phyloP scores from a whole-genome alignment of 2,329 filamentous ascomycete genomes.

The Magnaporthiopsis incrustans region DNA sequence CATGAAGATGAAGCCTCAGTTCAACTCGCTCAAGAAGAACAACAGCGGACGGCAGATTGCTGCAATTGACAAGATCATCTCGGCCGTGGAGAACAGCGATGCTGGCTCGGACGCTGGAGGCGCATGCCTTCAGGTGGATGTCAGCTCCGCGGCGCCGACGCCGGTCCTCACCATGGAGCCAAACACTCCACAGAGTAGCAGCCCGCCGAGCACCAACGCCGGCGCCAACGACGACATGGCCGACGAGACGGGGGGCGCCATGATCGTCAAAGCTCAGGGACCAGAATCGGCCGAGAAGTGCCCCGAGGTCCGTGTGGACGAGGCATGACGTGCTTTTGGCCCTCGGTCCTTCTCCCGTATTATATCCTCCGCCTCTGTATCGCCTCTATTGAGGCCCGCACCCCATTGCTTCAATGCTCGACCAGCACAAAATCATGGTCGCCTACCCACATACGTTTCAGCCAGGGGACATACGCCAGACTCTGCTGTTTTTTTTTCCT shows the following conservation, averaged over 20 bases:
- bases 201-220: constrained; percentile 53
- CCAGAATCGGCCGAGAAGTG: not conserved
- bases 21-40: constrained; percentile 54
- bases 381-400: not conserved
- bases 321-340: not conserved
- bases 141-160: constrained; percentile 49
- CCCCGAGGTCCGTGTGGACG: constrained; percentile 9
- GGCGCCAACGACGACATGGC: constrained; percentile 36
- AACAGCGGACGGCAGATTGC: constrained; percentile 59
- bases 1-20: constrained; percentile 54
- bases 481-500: constrained; percentile 6
- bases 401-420: not conserved
- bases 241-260: not conserved
- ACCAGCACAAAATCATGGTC: not conserved
- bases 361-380: constrained; percentile 5
- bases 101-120: not conserved
- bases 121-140: constrained; percentile 34
- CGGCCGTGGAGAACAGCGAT: constrained; percentile 9
- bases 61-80: constrained; percentile 52
- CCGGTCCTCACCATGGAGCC: constrained; percentile 61
- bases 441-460: not conserved
- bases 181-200: constrained; percentile 61
- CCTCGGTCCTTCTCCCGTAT: constrained; percentile 8
- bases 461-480: not conserved
- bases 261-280: not conserved